These are phyloP conservation scores for Magnusiomyces magnusii DNA, from an alignment of 1,139 yeast species.

Conservation along the genomic window DNA sequence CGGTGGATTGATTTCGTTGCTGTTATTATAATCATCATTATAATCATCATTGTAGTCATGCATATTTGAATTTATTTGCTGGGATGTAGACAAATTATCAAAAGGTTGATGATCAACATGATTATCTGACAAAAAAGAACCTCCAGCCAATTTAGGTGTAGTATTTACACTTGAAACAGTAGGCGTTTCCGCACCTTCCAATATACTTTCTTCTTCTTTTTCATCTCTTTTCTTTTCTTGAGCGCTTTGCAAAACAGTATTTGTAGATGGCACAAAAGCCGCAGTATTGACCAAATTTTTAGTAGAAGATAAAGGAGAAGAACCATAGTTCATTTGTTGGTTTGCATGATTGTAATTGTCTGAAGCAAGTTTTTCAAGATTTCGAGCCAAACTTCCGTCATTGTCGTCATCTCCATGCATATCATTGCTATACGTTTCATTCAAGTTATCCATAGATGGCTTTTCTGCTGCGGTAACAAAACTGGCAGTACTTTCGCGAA, in stretches of 20 bases:
- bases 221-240: neutral
- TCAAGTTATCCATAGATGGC: slow-evolving; percentile 1
- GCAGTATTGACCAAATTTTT: too few species aligned
- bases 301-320: neutral
- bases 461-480: slow-evolving; percentile 5
- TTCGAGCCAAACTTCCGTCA: neutral
- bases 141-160: neutral
- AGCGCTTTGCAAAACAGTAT: neutral
- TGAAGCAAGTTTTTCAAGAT: neutral
- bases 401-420: neutral
- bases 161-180: neutral
- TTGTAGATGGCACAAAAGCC: neutral
- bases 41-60: neutral
- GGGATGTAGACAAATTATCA: neutral
- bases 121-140: neutral
- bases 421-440: neutral
- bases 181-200: neutral
- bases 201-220: neutral
- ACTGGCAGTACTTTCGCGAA: slow-evolving; percentile 6
- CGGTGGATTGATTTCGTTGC: neutral
- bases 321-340: neutral
- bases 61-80: neutral
- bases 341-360: neutral
- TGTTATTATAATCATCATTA: too few species aligned
- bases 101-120: neutral